Conservation (phyloP, 768 basidiomycete species). For the Rhodotorula toruloides region DNA sequence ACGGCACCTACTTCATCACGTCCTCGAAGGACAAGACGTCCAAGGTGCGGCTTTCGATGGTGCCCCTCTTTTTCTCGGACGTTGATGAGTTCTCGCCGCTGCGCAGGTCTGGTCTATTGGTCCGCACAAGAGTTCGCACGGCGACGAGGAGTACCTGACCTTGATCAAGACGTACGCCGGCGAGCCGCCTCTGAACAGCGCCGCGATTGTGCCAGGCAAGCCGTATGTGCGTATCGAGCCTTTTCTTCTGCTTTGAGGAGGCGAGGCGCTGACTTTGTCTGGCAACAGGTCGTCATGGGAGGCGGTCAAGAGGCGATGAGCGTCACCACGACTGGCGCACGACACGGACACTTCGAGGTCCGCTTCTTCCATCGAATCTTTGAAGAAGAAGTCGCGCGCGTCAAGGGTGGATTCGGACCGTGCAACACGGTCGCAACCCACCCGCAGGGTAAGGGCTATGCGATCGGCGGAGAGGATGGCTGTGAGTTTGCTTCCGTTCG, state of each 20-base stretch:
- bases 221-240: constrained; percentile 69
- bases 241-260: neutral
- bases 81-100: neutral
- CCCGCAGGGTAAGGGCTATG: constrained; percentile 78
- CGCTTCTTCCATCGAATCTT: constrained; percentile 77
- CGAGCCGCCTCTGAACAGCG: constrained; percentile 92
- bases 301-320: constrained; percentile 98
- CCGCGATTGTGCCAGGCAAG: constrained; percentile 71
- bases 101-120: constrained; percentile 53
- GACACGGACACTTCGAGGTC: constrained; percentile 97
- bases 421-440: constrained; percentile 96
- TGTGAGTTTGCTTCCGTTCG: constrained; percentile 26
- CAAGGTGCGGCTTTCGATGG: constrained; percentile 56
- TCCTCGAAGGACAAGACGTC: constrained; percentile 96
- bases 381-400: constrained; percentile 74
- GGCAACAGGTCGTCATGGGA: constrained; percentile 58
- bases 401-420: constrained; percentile 95
- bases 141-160: constrained; percentile 78
- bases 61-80: neutral
- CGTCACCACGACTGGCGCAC: constrained; percentile 86
- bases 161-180: constrained; percentile 90
- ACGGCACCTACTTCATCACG: constrained; percentile 91
- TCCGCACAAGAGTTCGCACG: constrained; percentile 45
- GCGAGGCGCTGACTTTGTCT: neutral
- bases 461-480: constrained; percentile 91